Base-by-base conservation (phyloP, 2,329 filamentous ascomycete genomes). In the Diplodia sapinea region DNA sequence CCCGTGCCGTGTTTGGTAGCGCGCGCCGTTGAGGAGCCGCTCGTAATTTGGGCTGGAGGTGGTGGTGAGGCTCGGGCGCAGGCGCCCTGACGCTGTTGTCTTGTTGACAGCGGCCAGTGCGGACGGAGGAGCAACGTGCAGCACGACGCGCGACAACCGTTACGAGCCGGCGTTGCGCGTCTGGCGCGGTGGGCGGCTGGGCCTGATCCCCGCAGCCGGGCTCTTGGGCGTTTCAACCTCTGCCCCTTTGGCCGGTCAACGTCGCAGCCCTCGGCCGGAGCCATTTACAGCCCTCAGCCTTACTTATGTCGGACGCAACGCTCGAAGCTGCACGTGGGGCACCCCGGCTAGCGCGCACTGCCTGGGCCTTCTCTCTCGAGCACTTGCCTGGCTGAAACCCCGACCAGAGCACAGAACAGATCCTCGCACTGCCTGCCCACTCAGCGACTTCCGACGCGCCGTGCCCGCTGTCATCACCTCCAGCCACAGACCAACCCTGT, bases 371-470 rank as follows among this genome's bases (percentile, higher is more conserved):
- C 50, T 49, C 51, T 26, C 38, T 38, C 15, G 40, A 62, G 57
- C 57, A 62, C 26, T 59, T 50, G 57, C 57, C 50, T 43, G 57
- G 59, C 43, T 63, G 59, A 63, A 63, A 63, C 59, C 47, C 59
- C 57, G 43, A 51, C 59, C 31, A 63, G 59, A 63, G 59, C 59
- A 63, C 59, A 51, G 59, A 51, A 66, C 54, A 57, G 64, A 66
- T 66, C 64, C 64, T 66, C 64, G 64, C 54, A 49, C 38, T 47
- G 26, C 56, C 63, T 49, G 26, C 59, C 59, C 59, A 63, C 51
- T 55, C 63, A 54, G 63, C 51, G 63, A 51, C 50, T 54, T 66
- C 64, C n/a, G 26, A 63, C 59, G 59, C 59, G 59, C 59, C 59
- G 43, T 51, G 59, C 8, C 47, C 59, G 59, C 47, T 49, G n/a